phyloP scores from a whole-genome alignment of 495 filamentous ascomycete genomes.

The Clavariopsis aquatica region DNA sequence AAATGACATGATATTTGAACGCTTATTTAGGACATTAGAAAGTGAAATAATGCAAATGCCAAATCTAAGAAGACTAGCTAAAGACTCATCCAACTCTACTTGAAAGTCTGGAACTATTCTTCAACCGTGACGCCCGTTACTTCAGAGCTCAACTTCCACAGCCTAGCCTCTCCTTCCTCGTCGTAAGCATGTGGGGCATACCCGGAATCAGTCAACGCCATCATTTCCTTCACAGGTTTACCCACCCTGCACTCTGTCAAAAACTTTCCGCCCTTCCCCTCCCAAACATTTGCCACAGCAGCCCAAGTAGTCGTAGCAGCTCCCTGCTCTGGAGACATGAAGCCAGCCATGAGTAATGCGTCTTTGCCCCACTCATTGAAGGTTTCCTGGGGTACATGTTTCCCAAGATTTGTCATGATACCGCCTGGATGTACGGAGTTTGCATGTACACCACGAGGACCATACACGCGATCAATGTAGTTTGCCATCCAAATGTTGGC shows the following conservation, averaged over 20 bases:
- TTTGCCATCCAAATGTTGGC: slow-evolving; percentile 42
- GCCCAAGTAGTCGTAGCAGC: slow-evolving; percentile 49
- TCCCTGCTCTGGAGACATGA: slow-evolving; percentile 32
- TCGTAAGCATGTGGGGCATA: neutral
- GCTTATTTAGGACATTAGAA: too few species aligned
- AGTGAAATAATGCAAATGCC: too few species aligned
- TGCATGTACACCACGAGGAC: slow-evolving; percentile 14
- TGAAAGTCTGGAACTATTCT: too few species aligned
- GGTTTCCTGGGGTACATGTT: slow-evolving; percentile 16
- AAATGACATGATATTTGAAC: too few species aligned
- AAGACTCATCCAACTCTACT: too few species aligned
- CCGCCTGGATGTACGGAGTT: slow-evolving; percentile 14
- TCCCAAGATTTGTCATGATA: slow-evolving; percentile 18
- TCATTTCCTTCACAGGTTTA: neutral
- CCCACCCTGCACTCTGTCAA: slow-evolving; percentile 40
- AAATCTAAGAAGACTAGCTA: too few species aligned
- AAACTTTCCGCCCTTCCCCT: slow-evolving; percentile 47
- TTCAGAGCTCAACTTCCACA: too few species aligned
- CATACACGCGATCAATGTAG: slow-evolving; percentile 40
- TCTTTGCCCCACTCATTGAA: slow-evolving; percentile 27
- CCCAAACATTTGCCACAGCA: slow-evolving; percentile 43
- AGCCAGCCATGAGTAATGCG: neutral
- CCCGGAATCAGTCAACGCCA: neutral
- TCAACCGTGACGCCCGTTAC: too few species aligned
- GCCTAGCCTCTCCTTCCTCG: neutral